phyloP scores from a whole-genome alignment of 179 eudicot genomes.

The Spinacia oleracea region DNA sequence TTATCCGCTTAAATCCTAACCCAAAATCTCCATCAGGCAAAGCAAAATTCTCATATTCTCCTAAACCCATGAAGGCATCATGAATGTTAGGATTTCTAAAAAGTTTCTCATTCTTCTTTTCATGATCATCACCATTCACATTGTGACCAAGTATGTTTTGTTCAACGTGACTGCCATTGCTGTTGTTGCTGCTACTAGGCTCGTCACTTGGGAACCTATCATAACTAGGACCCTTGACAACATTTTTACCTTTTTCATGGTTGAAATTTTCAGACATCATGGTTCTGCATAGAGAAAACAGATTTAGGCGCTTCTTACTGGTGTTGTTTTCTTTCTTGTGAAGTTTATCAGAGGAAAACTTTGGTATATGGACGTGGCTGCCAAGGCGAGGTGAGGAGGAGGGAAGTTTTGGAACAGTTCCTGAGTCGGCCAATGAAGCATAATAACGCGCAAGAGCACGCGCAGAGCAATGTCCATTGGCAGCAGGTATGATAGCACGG shows the following conservation, averaged over 20 bases:
- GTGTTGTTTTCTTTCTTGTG: conserved; percentile 35
- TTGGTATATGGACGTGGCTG: conserved; percentile 74
- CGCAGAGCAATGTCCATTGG: conserved; percentile 95
- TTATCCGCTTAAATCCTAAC: conserved; percentile 72
- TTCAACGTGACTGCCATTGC: conserved; percentile 20
- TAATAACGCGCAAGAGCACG: conserved; percentile 98
- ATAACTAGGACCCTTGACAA: conserved; percentile 29
- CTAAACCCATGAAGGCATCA: conserved; percentile 80
- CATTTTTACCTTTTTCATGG: conserved; percentile 29
- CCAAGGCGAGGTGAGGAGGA: conserved; percentile 72
- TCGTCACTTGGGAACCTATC: conserved; percentile 38
- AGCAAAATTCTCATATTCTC: conserved; percentile 68
- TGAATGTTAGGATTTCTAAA: conserved; percentile 62
- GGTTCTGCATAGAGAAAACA: conserved; percentile 40
- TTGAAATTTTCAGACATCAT: conserved; percentile 43
- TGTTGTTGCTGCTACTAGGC: conserved; percentile 28
- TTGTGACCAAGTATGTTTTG: conserved; percentile 6
- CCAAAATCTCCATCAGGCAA: conserved; percentile 69
- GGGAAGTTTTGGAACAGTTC: conserved; percentile 59
- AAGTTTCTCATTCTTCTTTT: conserved; percentile 28
- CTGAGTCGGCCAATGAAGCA: conserved; percentile 72
- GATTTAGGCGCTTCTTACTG: conserved; percentile 33
- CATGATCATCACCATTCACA: conserved; percentile 8
- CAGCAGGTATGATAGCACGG: conserved; percentile 93
- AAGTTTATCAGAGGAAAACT: conserved; percentile 44